Percentiles rank a stretch among this genome's conserved stretches.
phyloP scores from a whole-genome alignment of 1,139 yeast genomes.

The Lodderomyces beijingensis region DNA sequence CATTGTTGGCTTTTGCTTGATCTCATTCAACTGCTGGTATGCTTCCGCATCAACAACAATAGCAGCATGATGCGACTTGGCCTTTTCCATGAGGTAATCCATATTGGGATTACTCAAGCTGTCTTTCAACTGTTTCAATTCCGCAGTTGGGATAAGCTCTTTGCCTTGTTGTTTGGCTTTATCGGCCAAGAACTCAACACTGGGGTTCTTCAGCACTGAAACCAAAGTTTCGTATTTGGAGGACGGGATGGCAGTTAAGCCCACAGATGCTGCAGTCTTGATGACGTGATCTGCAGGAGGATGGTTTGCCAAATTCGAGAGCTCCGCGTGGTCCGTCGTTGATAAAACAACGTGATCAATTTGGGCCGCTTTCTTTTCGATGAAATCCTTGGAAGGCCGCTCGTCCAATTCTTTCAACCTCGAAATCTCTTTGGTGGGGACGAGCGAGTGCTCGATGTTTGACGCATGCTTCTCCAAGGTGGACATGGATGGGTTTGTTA shows the following conservation, averaged over 20 bases:
- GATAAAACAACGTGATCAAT: conserved; percentile 22
- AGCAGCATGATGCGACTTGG: conserved; percentile 13
- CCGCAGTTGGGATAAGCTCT: conserved; percentile 22
- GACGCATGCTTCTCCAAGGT: conserved; percentile 19
- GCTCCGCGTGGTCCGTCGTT: conserved; percentile 21
- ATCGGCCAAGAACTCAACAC: conserved; percentile 25
- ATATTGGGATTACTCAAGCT: conserved; percentile 20
- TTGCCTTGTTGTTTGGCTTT: conserved; percentile 16
- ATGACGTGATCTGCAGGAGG: conserved; percentile 26
- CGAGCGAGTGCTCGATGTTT: conserved; percentile 10
- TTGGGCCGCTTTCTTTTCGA: conserved; percentile 15
- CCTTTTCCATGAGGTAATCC: conserved; percentile 24
- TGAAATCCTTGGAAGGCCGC: conserved; percentile 9
- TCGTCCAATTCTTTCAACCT: conserved; percentile 13
- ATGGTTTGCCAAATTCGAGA: conserved; percentile 22
- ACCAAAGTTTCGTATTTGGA: conserved; percentile 19
- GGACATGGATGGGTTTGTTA: conserved; percentile 21
- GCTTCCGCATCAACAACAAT: conserved; percentile 18
- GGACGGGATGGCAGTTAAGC: conserved; percentile 23
- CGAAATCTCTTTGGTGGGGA: conserved; percentile 14
- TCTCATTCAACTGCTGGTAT: conserved; percentile 12
- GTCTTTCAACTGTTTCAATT: conserved; percentile 14
- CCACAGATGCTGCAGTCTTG: conserved; percentile 20
- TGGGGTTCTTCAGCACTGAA: conserved; percentile 18
- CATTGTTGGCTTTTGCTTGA: conserved; percentile 19